Evolutionary conservation across 805 yeast genomes (phyloP), one percentile per base, ranked within the genome.

Genomic region (Torulaspora microellipsoides): DNA sequence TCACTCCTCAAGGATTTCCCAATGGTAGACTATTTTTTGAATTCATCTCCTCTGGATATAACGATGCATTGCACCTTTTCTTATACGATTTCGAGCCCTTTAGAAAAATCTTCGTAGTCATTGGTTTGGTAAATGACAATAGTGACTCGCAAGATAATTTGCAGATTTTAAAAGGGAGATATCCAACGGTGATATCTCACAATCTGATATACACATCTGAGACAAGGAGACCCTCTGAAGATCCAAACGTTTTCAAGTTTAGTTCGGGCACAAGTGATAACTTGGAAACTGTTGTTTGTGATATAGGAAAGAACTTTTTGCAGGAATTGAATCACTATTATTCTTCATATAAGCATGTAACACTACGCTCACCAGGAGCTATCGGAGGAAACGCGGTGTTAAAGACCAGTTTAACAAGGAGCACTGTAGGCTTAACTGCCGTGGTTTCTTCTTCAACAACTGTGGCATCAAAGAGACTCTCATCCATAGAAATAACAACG

Each of bases 11-110:
- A 56, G 82, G 83, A 0, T 85, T 78, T 55, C 96, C 97, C 1
- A 73, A 75, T 38, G 98, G 98, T 0, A 67, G 83, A 38, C 64
- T 91, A 1, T 61, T 80, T 11, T 85, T 76, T 56, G 81, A 80
- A 43, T 78, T 79, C 50, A 62, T 65, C 10, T 54, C 75, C 0
- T 68, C 45, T 8, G 60, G 56, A 8, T 49, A 53, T 15, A 48
- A 75, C 1, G 82, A 78, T 43, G 72, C 71, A n/a, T 80, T 78
- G 32, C 73, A 83, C 23, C 64, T 81, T 6, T 81, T 84, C 41
- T 68, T 91, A 33, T 86, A 84, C 53, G 98, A 91, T 62, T 80
- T 91, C 50, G 97, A 93, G 65, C 95, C 96, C 1, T 88, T 77
- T 64, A 67, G 97, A 40, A 87, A 88, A 58, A 78, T 85, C 0